A percentile compares a stretch with the other conserved stretches of the same genome.
These are phyloP conservation scores for Isabelozyma gotoi DNA, from an alignment of 805 yeast genomes.

Conservation along the genomic window DNA sequence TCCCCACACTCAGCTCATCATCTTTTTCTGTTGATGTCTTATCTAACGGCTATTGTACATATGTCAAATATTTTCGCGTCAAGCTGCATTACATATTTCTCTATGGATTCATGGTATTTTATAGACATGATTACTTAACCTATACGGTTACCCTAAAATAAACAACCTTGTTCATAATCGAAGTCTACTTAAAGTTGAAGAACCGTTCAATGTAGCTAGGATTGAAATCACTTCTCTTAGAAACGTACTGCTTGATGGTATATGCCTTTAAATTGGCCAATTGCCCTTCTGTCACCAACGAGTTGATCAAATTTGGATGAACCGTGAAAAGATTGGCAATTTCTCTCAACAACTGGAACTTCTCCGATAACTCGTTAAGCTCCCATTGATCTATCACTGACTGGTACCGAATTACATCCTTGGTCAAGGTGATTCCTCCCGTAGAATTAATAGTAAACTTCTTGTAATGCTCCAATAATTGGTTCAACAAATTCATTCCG, in stretches of 20 bases:
- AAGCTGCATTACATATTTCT: not conserved
- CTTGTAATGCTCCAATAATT: constrained; percentile 69
- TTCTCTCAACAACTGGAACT: constrained; percentile 72
- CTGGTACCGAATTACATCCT: constrained; percentile 79
- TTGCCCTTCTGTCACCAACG: constrained; percentile 80
- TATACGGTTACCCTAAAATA: constrained; percentile 6
- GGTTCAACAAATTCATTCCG: constrained; percentile 57
- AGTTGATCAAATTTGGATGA: constrained; percentile 73
- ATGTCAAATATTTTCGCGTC: not conserved
- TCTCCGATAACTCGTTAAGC: constrained; percentile 56
- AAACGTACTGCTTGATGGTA: constrained; percentile 62
- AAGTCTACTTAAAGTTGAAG: constrained; percentile 30
- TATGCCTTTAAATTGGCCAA: constrained; percentile 63
- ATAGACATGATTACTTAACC: not conserved
- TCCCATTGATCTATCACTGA: constrained; percentile 66
- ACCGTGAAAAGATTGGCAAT: constrained; percentile 83
- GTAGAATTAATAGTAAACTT: constrained; percentile 73
- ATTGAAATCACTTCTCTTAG: constrained; percentile 69
- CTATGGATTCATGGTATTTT: not conserved
- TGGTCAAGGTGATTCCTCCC: constrained; percentile 81
- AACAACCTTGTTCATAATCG: no score
- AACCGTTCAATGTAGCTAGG: constrained; percentile 50
- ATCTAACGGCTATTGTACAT: not conserved
- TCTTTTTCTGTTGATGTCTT: no score
- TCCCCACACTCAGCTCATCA: no score